Evolutionary conservation across 2,329 filamentous ascomycete species (phyloP).

Genomic region (Botrytis byssoidea): DNA sequence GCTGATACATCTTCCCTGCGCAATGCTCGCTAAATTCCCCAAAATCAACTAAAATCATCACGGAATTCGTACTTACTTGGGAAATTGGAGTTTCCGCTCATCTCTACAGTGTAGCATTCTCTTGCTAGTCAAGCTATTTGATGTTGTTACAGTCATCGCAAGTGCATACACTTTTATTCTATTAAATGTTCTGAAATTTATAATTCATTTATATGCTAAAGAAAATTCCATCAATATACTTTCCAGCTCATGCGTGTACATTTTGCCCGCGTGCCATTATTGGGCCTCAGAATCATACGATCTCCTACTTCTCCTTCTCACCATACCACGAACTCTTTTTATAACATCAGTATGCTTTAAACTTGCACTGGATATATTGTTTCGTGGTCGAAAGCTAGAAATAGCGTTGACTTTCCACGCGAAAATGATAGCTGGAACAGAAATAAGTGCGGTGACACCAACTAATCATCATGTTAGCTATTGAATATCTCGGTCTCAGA

Average conservation of each 20-base stretch:
- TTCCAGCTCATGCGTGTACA: background rate
- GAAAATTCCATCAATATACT: background rate
- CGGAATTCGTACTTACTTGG: background rate
- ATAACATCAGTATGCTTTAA: background rate
- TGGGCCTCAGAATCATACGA: background rate
- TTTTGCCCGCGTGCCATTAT: background rate
- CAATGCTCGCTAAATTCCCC: background rate
- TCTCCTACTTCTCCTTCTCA: background rate
- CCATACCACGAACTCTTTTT: fast-evolving
- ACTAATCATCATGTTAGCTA: background rate
- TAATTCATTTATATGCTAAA: background rate
- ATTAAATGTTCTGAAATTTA: no score
- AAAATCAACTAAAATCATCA: background rate
- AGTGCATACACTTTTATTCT: background rate
- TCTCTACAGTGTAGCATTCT: fast-evolving
- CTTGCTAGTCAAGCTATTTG: background rate
- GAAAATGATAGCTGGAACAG: background rate
- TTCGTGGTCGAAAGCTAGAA: background rate
- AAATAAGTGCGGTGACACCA: background rate
- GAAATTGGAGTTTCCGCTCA: background rate
- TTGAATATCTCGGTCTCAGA: background rate
- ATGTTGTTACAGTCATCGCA: background rate
- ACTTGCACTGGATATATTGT: background rate
- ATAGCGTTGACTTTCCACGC: background rate
- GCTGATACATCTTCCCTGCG: background rate